A percentile compares a stretch with the other conserved stretches of the same genome.
Evolutionary conservation across 2,329 filamentous ascomycete genomes (phyloP).

Genomic region (Xylariaceae sp.): DNA sequence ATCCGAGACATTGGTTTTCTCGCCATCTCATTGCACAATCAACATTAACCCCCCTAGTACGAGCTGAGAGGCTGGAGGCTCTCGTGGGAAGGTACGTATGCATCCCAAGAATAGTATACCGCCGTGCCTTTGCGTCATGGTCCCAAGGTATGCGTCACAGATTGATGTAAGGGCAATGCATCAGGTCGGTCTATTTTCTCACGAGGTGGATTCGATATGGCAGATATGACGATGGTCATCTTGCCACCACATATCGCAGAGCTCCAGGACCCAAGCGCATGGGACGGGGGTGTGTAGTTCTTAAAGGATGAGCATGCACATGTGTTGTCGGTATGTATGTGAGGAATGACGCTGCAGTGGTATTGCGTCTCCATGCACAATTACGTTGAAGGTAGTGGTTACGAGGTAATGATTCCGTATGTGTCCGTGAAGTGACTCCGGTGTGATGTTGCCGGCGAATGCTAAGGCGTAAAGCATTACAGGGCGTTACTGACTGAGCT

Average conservation of each 20-base stretch:
- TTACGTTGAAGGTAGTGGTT: not conserved
- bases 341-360: not conserved
- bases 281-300: not conserved
- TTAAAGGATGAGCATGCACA: not conserved
- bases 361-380: not conserved
- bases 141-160: conserved; percentile 9
- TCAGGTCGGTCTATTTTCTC: not conserved
- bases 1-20: not conserved
- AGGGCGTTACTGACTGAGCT: not conserved
- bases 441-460: not conserved
- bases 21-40: not conserved
- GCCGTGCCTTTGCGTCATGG: conserved; percentile 5
- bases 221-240: not conserved
- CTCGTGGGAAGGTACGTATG: not conserved
- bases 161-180: conserved; percentile 14
- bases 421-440: not conserved
- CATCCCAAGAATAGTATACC: conserved; percentile 1
- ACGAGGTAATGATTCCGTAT: not conserved
- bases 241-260: conserved; percentile 2
- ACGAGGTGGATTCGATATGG: not conserved
- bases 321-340: not conserved
- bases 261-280: not conserved
- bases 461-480: not conserved
- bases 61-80: not conserved
- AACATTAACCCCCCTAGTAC: not conserved